phyloP scores from a whole-genome alignment of 106 monocot species.

The Cymbidium sinense region DNA sequence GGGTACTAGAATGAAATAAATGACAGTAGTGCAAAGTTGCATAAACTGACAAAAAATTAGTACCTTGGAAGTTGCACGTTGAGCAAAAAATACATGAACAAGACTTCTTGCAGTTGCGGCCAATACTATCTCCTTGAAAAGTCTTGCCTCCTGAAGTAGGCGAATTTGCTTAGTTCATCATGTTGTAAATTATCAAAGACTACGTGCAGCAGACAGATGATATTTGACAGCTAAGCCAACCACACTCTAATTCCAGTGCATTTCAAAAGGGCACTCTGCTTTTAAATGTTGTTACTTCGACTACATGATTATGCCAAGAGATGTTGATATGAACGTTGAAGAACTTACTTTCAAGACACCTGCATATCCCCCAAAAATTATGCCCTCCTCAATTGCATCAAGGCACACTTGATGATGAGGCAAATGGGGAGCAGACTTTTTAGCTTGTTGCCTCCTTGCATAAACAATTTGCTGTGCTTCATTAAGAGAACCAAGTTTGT shows the following conservation, averaged over 20 bases:
- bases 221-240: background rate
- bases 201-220: background rate
- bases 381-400: constrained; percentile 82
- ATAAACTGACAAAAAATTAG: constrained; percentile 3
- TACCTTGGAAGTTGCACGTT: constrained; percentile 92
- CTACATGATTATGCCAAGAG: background rate
- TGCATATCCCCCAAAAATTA: constrained; percentile 86
- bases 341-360: constrained; percentile 75
- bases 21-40: background rate
- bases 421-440: constrained; percentile 64
- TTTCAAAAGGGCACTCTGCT: background rate
- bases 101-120: constrained; percentile 67
- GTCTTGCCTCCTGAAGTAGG: constrained; percentile 61
- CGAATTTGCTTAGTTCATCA: constrained; percentile 15
- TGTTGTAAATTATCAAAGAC: background rate
- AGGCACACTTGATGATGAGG: constrained; percentile 79
- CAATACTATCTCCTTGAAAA: constrained; percentile 71
- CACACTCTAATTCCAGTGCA: background rate
- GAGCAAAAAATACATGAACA: constrained; percentile 82
- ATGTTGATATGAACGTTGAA: background rate
- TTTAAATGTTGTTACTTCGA: background rate
- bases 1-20: background rate
- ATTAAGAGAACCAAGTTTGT: constrained; percentile 75
- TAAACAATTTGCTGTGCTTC: constrained; percentile 69
- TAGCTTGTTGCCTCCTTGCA: constrained; percentile 65